Base-by-base conservation (phyloP, 495 filamentous ascomycete species). In the Baudoinia panamericana region DNA sequence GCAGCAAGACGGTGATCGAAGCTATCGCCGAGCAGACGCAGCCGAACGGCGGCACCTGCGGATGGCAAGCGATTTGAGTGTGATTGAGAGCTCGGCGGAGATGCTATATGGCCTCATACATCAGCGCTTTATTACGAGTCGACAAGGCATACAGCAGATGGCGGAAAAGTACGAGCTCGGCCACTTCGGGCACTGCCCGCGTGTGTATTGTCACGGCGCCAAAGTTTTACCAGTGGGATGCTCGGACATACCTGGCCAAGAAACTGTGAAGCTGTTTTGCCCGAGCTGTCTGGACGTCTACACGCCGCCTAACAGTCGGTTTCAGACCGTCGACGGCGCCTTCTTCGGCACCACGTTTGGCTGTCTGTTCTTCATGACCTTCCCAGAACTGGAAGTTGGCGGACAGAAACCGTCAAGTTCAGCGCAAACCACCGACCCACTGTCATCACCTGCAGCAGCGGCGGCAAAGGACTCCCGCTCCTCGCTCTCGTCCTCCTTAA, bases 221-320 rank as follows among this genome's bases (percentile, higher is more conserved):
- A 77, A 84, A 50, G 86, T 93, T 18, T 75, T 97, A 11, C 90
- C 90, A 10, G 92, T 95, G 9, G 90, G 90, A 21, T 73, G 82
- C 43, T 90, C 78, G 45, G 90, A 97, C 60, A 90, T 81, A 19
- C 92, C 92, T 5, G 88, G 92, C 40, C 82, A 87, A 56, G 90
- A 97, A 57, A 97, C 92, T 1, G 90, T 97, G 46, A 97, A 97
- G 61, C 73, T 97, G 4, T 97, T 95, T 68, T 97, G 90, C 59
- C 90, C 92, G 8, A 84, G 80, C 34, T 97, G 90, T 62, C 76
- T 93, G 53, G 90, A 97, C 56, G 79, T 97, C 54, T 97, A 96
- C 65, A 90, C 85, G 1, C 90, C 90, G 0, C 92, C 90, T 7
- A 96, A 96, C 66, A 93, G 84, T 53, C 76, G 90, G 17, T 96